Conservation (phyloP, 2,329 filamentous ascomycete species). For the Pseudogymnoascus sp. region DNA sequence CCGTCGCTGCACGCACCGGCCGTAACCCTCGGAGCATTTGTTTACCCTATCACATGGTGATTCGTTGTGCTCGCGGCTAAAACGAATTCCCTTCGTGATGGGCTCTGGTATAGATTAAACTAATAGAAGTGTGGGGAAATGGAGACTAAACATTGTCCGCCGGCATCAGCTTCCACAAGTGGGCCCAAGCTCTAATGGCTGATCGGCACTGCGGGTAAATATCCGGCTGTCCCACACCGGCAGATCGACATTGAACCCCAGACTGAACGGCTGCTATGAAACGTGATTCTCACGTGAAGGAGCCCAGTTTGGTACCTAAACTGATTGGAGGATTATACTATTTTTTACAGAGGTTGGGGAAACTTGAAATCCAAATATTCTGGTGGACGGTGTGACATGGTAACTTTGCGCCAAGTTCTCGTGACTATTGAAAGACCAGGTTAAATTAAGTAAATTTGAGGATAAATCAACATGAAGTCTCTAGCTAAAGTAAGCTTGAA, state of each 20-base stretch:
- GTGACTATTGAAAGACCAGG: neutral
- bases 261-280: neutral
- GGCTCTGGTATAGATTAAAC: neutral
- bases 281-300: neutral
- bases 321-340: neutral
- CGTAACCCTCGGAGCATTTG: neutral
- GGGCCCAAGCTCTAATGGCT: neutral
- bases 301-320: neutral
- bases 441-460: neutral
- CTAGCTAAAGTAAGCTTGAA: neutral
- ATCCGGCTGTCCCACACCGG: neutral
- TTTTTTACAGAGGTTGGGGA: neutral
- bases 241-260: neutral
- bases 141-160: neutral
- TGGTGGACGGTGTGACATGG: neutral
- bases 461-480: neutral
- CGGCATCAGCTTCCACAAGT: neutral
- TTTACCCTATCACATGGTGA: conserved; percentile 3
- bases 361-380: neutral
- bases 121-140: neutral
- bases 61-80: neutral
- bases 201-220: conserved; percentile 7
- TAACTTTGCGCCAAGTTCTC: neutral
- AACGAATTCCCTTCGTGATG: neutral
- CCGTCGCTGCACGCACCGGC: neutral